phyloP scores from a whole-genome alignment of 441 rosid genomes.

The Jatropha podagrica region DNA sequence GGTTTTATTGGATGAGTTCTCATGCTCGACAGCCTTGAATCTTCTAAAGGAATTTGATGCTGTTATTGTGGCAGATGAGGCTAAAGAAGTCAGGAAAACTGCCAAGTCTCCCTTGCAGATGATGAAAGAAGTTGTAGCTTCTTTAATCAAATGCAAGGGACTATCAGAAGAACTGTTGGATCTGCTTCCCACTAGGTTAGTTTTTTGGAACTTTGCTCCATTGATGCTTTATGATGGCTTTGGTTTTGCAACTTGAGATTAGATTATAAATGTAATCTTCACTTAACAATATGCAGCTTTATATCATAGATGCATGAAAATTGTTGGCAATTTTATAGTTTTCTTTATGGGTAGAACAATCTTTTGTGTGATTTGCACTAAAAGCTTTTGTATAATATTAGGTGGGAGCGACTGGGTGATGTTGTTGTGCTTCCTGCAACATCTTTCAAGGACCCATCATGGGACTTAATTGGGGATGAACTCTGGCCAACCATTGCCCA shows the following conservation, averaged over 20 bases:
- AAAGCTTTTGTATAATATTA: constrained; percentile 32
- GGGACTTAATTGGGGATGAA: constrained; percentile 70
- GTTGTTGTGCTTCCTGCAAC: constrained; percentile 81
- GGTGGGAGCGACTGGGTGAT: constrained; percentile 95
- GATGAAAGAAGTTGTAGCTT: constrained; percentile 62
- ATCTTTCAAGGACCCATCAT: constrained; percentile 75
- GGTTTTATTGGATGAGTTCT: constrained; percentile 38
- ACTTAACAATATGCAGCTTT: background rate
- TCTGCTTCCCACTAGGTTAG: constrained; percentile 76
- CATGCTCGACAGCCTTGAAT: constrained; percentile 55
- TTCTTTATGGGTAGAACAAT: constrained; percentile 8
- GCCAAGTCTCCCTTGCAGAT: constrained; percentile 58
- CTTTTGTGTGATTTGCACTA: constrained; percentile 12
- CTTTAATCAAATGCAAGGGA: constrained; percentile 55
- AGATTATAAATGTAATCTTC: background rate
- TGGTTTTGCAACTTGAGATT: background rate
- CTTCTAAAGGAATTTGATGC: constrained; percentile 66
- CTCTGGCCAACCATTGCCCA: constrained; percentile 75
- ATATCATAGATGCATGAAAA: background rate
- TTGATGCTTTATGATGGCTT: constrained; percentile 14
- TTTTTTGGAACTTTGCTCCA: constrained; percentile 25
- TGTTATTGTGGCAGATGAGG: constrained; percentile 42
- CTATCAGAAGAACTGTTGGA: constrained; percentile 56
- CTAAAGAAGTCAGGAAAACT: constrained; percentile 52
- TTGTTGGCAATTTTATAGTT: constrained; percentile 12